Evolutionary conservation across 257 asterid genomes (phyloP), one percentile per base, ranked within the genome.

Genomic region (Agastache rugosa): DNA sequence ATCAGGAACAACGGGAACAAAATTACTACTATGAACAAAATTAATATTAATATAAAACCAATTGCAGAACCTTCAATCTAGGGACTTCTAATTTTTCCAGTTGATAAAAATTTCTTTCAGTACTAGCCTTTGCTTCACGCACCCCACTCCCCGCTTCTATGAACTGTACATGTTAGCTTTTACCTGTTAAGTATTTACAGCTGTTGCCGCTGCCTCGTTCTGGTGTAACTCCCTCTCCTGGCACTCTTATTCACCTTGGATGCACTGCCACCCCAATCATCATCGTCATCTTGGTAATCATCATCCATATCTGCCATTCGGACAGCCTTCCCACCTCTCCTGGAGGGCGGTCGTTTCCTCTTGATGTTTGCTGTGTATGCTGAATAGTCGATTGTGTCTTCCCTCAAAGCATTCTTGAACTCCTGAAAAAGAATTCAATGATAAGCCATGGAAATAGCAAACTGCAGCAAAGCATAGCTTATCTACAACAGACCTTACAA

Each of bases 121-220:
- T 72, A 53, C 53, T 17, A 5, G 1, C 58, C 50, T 16, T 8
- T 31, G 71, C 62, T 29, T 6, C 19, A 1, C 51, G 59, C 45
- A 39, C 44, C 44, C 12, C 44, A 39, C 12, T 39, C 11, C 80
- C 75, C 61, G 78, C 75, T 67, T 78, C 87, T 86, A 87, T 84
- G 66, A 63, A 73, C 96, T 91, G 88, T 89, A 93, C 96, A 93
- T 64, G 91, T 85, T 91, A 88, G 88, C 51, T 78, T 82, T 75
- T 58, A 79, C 86, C 82, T 79, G 74, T 60, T 20, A 56, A 64
- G 87, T 82, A 91, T 89, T 79, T 91, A 91, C 96, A 78, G 69
- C 85, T 86, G 69, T 16, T 44, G 75, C 72, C 93, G 88, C 79
- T 87, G 97, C 86, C 92, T 87, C 72, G 83, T 83, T 79, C 91